phyloP scores from a whole-genome alignment of 345 rosid species.

The Aurinia saxatilis region DNA sequence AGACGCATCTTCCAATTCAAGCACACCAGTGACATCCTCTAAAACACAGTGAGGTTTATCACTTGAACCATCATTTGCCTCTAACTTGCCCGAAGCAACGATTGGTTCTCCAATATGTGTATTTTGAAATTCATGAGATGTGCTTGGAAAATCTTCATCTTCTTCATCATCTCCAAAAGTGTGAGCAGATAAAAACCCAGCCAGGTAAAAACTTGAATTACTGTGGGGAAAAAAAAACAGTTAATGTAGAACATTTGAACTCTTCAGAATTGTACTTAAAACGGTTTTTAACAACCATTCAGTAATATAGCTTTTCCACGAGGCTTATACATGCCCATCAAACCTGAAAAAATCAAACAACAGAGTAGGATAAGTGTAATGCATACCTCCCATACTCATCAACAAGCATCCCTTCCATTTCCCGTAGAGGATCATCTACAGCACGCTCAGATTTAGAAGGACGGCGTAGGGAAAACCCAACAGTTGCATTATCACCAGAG shows the following conservation, averaged over 20 bases:
- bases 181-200: conserved; percentile 58
- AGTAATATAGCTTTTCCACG: not conserved
- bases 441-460: conserved; percentile 94
- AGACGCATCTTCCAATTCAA: conserved; percentile 86
- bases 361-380: not conserved
- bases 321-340: conserved; percentile 1
- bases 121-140: conserved; percentile 33
- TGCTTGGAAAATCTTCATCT: conserved; percentile 47
- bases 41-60: conserved; percentile 64
- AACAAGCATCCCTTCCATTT: conserved; percentile 97
- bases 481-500: conserved; percentile 58
- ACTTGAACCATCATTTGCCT: conserved; percentile 39
- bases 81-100: conserved; percentile 39
- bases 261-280: too few relatives aligned
- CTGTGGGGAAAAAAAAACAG: conserved; percentile 37
- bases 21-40: conserved; percentile 79
- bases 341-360: not conserved
- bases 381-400: conserved; percentile 98
- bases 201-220: conserved; percentile 80
- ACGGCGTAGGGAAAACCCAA: conserved; percentile 58
- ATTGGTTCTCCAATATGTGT: conserved; percentile 34
- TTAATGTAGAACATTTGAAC: not conserved
- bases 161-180: conserved; percentile 61
- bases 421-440: conserved; percentile 89
- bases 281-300: not conserved